Percentiles rank a stretch among this genome's conserved stretches.
Evolutionary conservation across 1,284 basidiomycete species (phyloP).

Genomic region (Papiliotrema flavescens): DNA sequence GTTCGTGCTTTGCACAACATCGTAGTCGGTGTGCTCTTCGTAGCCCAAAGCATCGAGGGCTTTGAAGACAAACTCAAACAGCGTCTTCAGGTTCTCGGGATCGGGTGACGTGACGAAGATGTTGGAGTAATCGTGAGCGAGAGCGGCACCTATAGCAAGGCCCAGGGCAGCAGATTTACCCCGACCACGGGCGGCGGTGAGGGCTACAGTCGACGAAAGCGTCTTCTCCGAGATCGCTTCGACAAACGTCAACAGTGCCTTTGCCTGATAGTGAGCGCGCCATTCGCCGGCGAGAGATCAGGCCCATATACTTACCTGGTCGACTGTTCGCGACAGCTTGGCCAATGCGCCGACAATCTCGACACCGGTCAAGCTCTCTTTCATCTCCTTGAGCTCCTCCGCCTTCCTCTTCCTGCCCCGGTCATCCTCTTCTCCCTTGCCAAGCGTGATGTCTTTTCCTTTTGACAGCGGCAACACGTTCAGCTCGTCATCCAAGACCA

Average conservation of each 20-base stretch:
- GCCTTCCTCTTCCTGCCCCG: conserved; percentile 42
- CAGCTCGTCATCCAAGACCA: conserved; percentile 95
- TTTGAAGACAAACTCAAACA: conserved; percentile 99
- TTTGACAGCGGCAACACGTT: conserved; percentile 97
- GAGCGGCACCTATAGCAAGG: conserved; percentile 85
- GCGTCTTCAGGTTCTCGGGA: conserved; percentile 93
- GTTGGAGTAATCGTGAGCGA: conserved; percentile 94
- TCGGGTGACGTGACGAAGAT: conserved; percentile 98
- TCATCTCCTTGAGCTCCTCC: conserved; percentile 73
- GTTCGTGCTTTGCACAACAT: conserved; percentile 89
- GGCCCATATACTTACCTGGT: conserved; percentile 59
- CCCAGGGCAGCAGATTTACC: conserved; percentile 97
- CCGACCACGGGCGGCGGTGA: conserved; percentile 91
- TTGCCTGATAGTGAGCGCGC: conserved; percentile 51
- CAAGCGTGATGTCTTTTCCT: conserved; percentile 77
- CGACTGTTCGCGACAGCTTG: conserved; percentile 86
- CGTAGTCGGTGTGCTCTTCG: conserved; percentile 97
- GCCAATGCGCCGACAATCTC: conserved; percentile 87
- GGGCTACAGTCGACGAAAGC: conserved; percentile 86
- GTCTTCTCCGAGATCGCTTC: conserved; percentile 90
- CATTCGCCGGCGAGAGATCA: background rate
- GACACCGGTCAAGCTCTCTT: conserved; percentile 74
- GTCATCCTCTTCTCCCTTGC: conserved; percentile 44
- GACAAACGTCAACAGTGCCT: conserved; percentile 86
- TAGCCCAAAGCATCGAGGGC: conserved; percentile 92